Evolutionary conservation across 495 filamentous ascomycete genomes (phyloP).

Genomic region (Penicillium goetzii): DNA sequence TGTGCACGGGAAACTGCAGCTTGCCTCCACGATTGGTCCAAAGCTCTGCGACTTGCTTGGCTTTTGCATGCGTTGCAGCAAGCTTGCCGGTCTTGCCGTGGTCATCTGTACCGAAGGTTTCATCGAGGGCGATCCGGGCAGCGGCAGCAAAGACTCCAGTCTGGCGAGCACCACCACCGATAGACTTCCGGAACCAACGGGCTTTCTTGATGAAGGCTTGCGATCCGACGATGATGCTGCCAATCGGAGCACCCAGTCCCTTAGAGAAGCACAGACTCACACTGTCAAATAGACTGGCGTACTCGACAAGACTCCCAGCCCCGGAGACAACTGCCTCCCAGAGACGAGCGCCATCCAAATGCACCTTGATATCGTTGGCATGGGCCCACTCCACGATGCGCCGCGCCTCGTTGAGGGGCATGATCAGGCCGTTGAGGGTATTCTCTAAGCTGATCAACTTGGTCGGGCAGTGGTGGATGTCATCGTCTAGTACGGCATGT

Average conservation of each 20-base stretch:
- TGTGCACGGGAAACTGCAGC: constrained; percentile 58
- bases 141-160: constrained; percentile 55
- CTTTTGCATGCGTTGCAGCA: constrained; percentile 60
- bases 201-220: constrained; percentile 69
- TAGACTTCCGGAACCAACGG: constrained; percentile 78
- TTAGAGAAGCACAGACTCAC: constrained; percentile 87
- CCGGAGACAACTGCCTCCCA: constrained; percentile 74
- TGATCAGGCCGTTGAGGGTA: constrained; percentile 76
- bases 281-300: constrained; percentile 74
- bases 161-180: constrained; percentile 84
- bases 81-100: constrained; percentile 68
- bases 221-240: constrained; percentile 74
- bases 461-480: constrained; percentile 65
- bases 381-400: constrained; percentile 72
- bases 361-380: constrained; percentile 67
- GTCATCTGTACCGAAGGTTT: constrained; percentile 64
- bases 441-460: constrained; percentile 84
- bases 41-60: constrained; percentile 63
- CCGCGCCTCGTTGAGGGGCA: constrained; percentile 71
- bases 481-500: constrained; percentile 43
- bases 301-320: constrained; percentile 67
- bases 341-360: constrained; percentile 83
- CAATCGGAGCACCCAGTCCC: constrained; percentile 86
- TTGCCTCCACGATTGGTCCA: constrained; percentile 63
- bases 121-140: constrained; percentile 52